Base-by-base conservation (phyloP, 73 alveolate genomes). In the Paramecium bursaria region DNA sequence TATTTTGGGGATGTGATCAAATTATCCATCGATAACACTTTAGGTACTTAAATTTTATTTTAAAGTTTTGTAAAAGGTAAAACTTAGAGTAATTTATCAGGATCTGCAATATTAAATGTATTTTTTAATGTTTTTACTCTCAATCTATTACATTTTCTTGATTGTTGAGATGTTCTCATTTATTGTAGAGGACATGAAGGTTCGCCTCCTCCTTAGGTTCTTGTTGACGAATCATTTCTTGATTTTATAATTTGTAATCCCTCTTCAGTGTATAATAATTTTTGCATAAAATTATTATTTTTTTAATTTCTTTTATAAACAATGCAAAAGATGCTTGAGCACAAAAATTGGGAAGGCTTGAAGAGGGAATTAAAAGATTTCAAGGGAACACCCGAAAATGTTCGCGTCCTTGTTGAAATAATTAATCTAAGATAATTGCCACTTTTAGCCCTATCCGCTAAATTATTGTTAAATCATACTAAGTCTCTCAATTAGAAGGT, bases 121-220 rank as follows among this genome's bases (percentile, higher is more conserved):
- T 23, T 57, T 44, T 57, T 57, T 26, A 57, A 29, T 26, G 76
- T 57, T 31, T 44, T 44, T 1, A 57, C 76, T 29, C 76, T 57
- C n/a, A 57, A 48, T 25, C 76, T 33, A 44, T 57, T 57, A 29
- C 76, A 57, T 57, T 57, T 29, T 57, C 76, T 57, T 26, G 76
- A 57, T 29, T 29, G 31, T 30, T 48, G 31, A 29, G 26, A 44
- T 25, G 31, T 57, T 57, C 76, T 48, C 51, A 57, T 25, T 25
- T 44, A 29, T 26, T 57, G 29, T 27, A 50, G 76, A 10, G 30
- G 29, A 29, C 21, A 29, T 26, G 76, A 57, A 17, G 9, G 29
- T n/a, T 22, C 49, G 27, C 31, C 17, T 29, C 21, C 39, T 0
- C 17, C 47, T 29, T 10, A 25, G 76, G 21, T 57, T 30, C 31